A percentile compares a stretch with the other conserved stretches of the same genome.
Conservation (phyloP, 768 basidiomycete genomes). For the Harrya chromipes region DNA sequence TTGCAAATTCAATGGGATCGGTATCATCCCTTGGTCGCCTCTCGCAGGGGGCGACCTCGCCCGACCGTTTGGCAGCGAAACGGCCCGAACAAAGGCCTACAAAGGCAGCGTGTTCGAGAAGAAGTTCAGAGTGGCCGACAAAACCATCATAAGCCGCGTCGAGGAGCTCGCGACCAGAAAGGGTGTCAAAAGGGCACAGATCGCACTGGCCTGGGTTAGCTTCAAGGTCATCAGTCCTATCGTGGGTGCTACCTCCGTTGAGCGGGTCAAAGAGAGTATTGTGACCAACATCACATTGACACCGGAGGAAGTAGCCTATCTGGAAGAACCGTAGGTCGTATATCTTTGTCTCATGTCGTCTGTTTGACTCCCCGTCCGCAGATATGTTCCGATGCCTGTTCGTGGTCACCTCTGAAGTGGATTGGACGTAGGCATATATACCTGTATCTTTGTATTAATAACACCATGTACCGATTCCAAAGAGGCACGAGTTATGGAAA, state of each 20-base stretch:
- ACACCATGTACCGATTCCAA: not conserved
- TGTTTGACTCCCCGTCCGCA: slow-evolving; percentile 4
- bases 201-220: slow-evolving; percentile 42
- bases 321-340: slow-evolving; percentile 28
- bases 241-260: slow-evolving; percentile 36
- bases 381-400: slow-evolving; percentile 19
- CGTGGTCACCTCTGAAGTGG: slow-evolving; percentile 14
- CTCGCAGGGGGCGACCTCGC: slow-evolving; percentile 40
- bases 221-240: slow-evolving; percentile 45
- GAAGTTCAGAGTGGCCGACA: slow-evolving; percentile 27
- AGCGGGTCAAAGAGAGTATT: slow-evolving; percentile 30
- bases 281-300: slow-evolving; percentile 23
- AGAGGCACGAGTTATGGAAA: slow-evolving; percentile 9
- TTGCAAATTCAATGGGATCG: slow-evolving; percentile 48
- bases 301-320: slow-evolving; percentile 29
- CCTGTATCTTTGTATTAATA: slow-evolving; percentile 3
- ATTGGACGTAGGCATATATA: not conserved
- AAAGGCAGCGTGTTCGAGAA: slow-evolving; percentile 26
- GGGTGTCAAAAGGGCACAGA: slow-evolving; percentile 41
- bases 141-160: slow-evolving; percentile 38
- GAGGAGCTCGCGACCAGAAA: slow-evolving; percentile 41
- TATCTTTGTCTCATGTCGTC: not conserved
- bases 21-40: slow-evolving; percentile 51
- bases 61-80: slow-evolving; percentile 31
- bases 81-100: slow-evolving; percentile 13